Base-by-base conservation (phyloP, 768 basidiomycete genomes). In the Tulasnella sp. region DNA sequence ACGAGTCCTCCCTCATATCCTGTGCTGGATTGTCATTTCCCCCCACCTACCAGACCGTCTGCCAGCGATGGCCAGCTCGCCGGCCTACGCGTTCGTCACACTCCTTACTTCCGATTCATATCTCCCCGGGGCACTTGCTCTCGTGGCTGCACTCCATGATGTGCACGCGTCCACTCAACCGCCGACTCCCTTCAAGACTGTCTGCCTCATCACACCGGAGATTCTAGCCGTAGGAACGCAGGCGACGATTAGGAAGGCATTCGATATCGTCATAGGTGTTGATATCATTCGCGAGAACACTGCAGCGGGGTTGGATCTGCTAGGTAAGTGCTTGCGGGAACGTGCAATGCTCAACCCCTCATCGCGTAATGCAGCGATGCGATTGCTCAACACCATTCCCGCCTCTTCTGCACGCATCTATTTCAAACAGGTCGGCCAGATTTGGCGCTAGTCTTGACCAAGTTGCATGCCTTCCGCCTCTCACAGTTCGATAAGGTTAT, bases 121-220 rank as follows among this genome's bases (percentile, higher is more conserved):
- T 74, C 84, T 98, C 54, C 90, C 91, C 32, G 96, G 96, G 56
- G 93, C 88, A 32, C 84, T 98, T 65, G 80, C 86, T 61, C 77
- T 92, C 67, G 87, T 82, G 30, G 88, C 86, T 56, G 88, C 95
- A 15, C 79, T 99, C 65, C 80, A 80, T 58, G 88, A 93, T 62
- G 69, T 90, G 43, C 92, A 83, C 7, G 72, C 81, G 23, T 69
- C 75, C 47, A 71, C 83, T 54, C 78, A 82, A 68, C 55, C 44
- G 29, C 55, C 34, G 29, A 79, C 84, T 51, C 52, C 64, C 52
- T 88, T 88, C 68, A 77, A 85, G 63, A 88, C 86, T 13, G 84
- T 93, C 62, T 96, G 92, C 73, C 74, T 99, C 44, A 90, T 95
- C 62, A 95, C 95, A 26, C 96, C 96, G 54, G 91, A 96, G 69